Base-by-base conservation (phyloP, 176 grass and related monocot species). In the Paspalum notatum region DNA sequence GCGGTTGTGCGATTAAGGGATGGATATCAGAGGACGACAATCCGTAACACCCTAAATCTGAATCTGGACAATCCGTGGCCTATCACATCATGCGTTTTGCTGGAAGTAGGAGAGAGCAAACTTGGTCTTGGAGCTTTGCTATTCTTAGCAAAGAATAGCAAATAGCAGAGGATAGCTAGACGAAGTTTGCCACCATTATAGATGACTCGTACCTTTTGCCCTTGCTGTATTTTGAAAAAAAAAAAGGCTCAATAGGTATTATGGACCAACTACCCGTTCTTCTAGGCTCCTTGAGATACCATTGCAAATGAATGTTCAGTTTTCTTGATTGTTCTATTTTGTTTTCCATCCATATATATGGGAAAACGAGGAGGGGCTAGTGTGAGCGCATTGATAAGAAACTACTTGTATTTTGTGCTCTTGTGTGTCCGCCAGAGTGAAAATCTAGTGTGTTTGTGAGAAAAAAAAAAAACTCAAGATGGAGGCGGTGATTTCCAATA, bases 271-370 rank as follows among this genome's bases (percentile, higher is more conserved):
- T 44, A 12, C 5, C n/a, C n/a, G 1, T 32, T 72, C 26, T 37
- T 72, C 18, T 74, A 75, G 53, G 52, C 11, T 70, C 40, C 10
- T 70, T 47, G 66, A 81, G 40, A 59, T 71, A 15, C 32, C 41
- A 59, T 49, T 8, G 9, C 7, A 61, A 62, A 11, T 22, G 21
- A 46, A 22, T 1, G 46, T 70, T 69, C 9, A 59, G 22, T 57
- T 71, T 71, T n/a, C 5, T 32, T 71, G 4, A n/a, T 49, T 39
- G 64, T 25, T 47, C 18, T 70, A 7, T 6, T 27, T 54, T 26
- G 13, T 14, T 4, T 14, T 68, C 9, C 14, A 57, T 57, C 2
- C 9, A n/a, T 26, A 12, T 27, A 32, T 3, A 32, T 32, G 32
- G 32, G 32, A 32, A 32, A 32, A 32, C 32, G 32, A 32, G 1